These are phyloP conservation scores for Lactarius sanguifluus DNA, from an alignment of 768 basidiomycete species.

Conservation along the genomic window DNA sequence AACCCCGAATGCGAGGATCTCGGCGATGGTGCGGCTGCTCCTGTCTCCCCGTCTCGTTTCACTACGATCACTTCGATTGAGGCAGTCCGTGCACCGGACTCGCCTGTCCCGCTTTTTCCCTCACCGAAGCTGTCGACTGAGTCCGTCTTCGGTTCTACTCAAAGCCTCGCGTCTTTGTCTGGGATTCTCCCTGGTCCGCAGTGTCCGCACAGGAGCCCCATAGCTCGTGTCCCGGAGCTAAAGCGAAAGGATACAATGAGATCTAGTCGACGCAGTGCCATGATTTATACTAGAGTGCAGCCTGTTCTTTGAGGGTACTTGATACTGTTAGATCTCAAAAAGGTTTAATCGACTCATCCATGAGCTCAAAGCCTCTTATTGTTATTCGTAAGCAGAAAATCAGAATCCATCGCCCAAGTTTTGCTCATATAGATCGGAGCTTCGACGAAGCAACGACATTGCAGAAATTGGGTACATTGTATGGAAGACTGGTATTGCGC, in stretches of 20 bases:
- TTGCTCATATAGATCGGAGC: too few relatives aligned
- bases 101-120: conserved; percentile 23
- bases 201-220: neutral
- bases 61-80: conserved; percentile 18
- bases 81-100: conserved; percentile 28
- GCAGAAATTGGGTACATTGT: neutral
- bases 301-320: neutral
- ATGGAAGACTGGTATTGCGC: neutral
- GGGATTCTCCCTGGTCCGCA: neutral
- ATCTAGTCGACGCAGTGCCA: neutral
- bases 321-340: neutral
- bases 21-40: neutral
- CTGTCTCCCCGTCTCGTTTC: conserved; percentile 10
- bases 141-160: conserved; percentile 21
- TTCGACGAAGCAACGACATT: neutral
- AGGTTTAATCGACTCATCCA: neutral
- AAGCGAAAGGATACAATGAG: conserved; percentile 11
- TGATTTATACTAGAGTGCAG: neutral
- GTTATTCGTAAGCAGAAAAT: neutral
- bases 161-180: conserved; percentile 19
- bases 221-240: neutral
- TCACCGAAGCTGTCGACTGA: conserved; percentile 22
- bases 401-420: neutral
- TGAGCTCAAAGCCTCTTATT: neutral
- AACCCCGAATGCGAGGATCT: conserved; percentile 7